Base-by-base conservation (phyloP, 495 filamentous ascomycete genomes). In the Hypomontagnella submonticulosa region DNA sequence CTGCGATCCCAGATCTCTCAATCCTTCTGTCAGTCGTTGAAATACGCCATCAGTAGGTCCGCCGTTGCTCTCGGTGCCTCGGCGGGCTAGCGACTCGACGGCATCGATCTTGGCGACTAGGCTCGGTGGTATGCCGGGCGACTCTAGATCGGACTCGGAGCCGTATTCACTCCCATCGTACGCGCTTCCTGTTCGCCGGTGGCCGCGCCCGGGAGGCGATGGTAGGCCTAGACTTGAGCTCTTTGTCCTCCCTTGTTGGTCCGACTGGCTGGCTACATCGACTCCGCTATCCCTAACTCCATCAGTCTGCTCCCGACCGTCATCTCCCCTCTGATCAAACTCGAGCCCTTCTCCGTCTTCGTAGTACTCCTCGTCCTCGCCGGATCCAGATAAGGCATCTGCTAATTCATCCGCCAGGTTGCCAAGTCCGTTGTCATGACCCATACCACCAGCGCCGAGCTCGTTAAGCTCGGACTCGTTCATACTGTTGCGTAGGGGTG, bases 381-480 rank as follows among this genome's bases (percentile, higher is more conserved):
- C 74, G 18, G 72, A 76, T 48, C 84, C 84, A 11, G 82, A 86
- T 63, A 85, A 83, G 8, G 82, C 82, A 55, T 85, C 87, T 12
- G 85, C 87, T 20, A 90, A 77, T 68, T 95, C 91, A 65, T 96
- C 92, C 10, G 93, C 92, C 13, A 97, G 78, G 63, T 90, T 96
- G 33, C 92, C 92, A 15, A 95, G 76, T 0, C 91, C 91, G 32
- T 87, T 88, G 30, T 73, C 74, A 2, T 64, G 73, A 40, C 59
- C 77, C 70, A 73, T 75, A 18, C 73, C 76, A 55, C 70, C 69
- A 62, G 72, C 67, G 71, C 76, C 73, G 57, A 86, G 74, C 80
- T 84, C 67, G 82, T 77, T 66, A 40, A 75, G 73, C 53, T 83
- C 81, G 20, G 76, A 70, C 38, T 77, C 75, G 57, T 78, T 80